Conservation (phyloP, 768 basidiomycete species). For the Butyriboletus loyo region DNA sequence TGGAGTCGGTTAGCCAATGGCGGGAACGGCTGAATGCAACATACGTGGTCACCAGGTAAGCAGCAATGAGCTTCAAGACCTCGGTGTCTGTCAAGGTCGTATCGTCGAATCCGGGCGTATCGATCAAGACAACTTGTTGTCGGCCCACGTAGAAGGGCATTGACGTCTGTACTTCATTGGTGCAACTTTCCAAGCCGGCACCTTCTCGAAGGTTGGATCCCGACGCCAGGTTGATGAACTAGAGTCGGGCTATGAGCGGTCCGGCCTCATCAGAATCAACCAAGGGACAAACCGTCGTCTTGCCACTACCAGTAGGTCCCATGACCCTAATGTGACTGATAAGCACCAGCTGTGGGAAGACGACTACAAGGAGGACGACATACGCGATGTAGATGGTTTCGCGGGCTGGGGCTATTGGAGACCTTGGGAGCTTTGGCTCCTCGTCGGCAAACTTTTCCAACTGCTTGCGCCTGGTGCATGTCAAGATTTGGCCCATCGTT, state of each 20-base stretch:
- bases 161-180: constrained; percentile 32
- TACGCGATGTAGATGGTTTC: constrained; percentile 31
- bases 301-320: constrained; percentile 35
- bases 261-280: background rate
- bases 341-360: constrained; percentile 12
- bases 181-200: constrained; percentile 36
- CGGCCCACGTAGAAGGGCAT: constrained; percentile 27
- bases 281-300: constrained; percentile 30
- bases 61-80: constrained; percentile 50
- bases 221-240: constrained; percentile 39
- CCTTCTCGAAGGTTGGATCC: constrained; percentile 33
- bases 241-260: constrained; percentile 1
- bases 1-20: constrained; percentile 11
- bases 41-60: constrained; percentile 32
- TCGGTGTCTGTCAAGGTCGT: constrained; percentile 48
- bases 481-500: constrained; percentile 29
- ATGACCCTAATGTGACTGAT: constrained; percentile 31
- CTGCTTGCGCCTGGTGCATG: constrained; percentile 26
- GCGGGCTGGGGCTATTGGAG: constrained; percentile 12
- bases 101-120: constrained; percentile 65
- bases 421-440: constrained; percentile 21
- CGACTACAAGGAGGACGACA: constrained; percentile 5
- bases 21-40: background rate
- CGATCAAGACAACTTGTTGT: constrained; percentile 46
- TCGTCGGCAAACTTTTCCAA: constrained; percentile 25